Conservation (phyloP, 345 rosid species). For the Rubroshorea leprosula region DNA sequence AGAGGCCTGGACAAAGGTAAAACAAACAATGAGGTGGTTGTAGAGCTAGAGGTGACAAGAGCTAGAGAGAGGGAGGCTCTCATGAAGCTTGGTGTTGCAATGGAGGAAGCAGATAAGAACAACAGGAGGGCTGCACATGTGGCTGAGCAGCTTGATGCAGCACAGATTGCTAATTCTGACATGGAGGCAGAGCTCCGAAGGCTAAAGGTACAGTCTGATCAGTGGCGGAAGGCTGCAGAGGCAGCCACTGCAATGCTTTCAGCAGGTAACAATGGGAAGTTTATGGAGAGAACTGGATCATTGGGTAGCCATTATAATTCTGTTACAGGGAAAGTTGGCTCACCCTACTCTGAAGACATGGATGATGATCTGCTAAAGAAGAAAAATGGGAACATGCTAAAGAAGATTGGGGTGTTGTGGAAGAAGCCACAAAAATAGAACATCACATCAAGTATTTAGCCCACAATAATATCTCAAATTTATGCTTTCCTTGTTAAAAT, state of each 20-base stretch:
- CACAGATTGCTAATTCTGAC: slow-evolving; percentile 60
- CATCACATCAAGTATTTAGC: neutral
- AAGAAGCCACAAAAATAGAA: slow-evolving; percentile 80
- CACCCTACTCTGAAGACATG: slow-evolving; percentile 59
- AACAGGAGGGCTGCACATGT: slow-evolving; percentile 58
- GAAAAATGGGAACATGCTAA: slow-evolving; percentile 89
- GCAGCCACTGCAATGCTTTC: slow-evolving; percentile 93
- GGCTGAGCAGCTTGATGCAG: slow-evolving; percentile 76
- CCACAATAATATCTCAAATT: neutral
- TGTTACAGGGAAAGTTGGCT: slow-evolving; percentile 31
- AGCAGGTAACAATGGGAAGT: slow-evolving; percentile 65
- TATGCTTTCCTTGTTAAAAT: neutral
- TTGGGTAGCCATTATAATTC: slow-evolving; percentile 46
- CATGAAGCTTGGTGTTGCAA: slow-evolving; percentile 60
- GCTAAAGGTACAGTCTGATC: slow-evolving; percentile 93
- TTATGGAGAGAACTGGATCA: slow-evolving; percentile 57
- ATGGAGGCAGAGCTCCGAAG: slow-evolving; percentile 76
- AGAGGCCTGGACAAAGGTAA: slow-evolving; percentile 37
- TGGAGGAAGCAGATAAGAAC: slow-evolving; percentile 81
- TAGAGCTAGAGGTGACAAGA: slow-evolving; percentile 34
- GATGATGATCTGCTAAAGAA: slow-evolving; percentile 81
- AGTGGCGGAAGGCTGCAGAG: slow-evolving; percentile 99
- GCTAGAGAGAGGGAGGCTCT: slow-evolving; percentile 53
- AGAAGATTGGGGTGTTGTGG: slow-evolving; percentile 95
- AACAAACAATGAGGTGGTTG: slow-evolving; percentile 23